These are phyloP conservation scores for Triglochin maritima DNA, from an alignment of 106 monocot species.

Conservation along the genomic window DNA sequence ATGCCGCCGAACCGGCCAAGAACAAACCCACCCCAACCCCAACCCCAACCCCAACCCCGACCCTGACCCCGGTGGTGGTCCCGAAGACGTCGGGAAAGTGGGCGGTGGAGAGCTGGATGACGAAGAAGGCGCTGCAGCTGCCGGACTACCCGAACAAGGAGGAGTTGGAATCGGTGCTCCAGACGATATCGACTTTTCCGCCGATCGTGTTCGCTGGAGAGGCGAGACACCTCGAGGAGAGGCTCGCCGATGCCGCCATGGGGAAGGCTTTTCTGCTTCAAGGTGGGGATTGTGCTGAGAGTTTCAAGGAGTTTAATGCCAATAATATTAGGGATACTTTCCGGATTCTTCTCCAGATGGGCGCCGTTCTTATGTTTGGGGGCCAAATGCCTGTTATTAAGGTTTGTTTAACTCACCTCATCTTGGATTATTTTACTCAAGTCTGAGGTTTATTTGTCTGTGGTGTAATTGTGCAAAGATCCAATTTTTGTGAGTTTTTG, in stretches of 20 bases:
- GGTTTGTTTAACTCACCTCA: background rate
- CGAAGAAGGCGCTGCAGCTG: constrained; percentile 70
- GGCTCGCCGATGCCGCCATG: constrained; percentile 9
- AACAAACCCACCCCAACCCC: background rate
- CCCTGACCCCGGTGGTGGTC: background rate
- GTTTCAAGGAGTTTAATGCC: constrained; percentile 15
- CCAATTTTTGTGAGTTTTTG: background rate
- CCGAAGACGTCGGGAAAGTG: constrained; percentile 26
- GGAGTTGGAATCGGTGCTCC: constrained; percentile 7
- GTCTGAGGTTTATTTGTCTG: no score
- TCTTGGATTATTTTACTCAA: no score
- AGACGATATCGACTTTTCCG: constrained; percentile 7
- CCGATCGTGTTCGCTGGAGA: constrained; percentile 13
- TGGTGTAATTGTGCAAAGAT: background rate
- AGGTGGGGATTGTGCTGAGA: constrained; percentile 13
- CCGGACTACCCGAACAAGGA: constrained; percentile 66
- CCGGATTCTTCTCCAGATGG: constrained; percentile 12
- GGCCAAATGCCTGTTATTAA: constrained; percentile 14
- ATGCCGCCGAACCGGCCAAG: constrained; percentile 12
- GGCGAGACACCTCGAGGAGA: constrained; percentile 7
- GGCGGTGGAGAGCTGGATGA: constrained; percentile 63
- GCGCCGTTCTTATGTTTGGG: constrained; percentile 12
- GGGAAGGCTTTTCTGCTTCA: constrained; percentile 11
- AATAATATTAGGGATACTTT: constrained; percentile 15
- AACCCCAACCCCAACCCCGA: background rate